phyloP scores from a whole-genome alignment of 768 basidiomycete species.

The Leucosporidium yakuticum region DNA sequence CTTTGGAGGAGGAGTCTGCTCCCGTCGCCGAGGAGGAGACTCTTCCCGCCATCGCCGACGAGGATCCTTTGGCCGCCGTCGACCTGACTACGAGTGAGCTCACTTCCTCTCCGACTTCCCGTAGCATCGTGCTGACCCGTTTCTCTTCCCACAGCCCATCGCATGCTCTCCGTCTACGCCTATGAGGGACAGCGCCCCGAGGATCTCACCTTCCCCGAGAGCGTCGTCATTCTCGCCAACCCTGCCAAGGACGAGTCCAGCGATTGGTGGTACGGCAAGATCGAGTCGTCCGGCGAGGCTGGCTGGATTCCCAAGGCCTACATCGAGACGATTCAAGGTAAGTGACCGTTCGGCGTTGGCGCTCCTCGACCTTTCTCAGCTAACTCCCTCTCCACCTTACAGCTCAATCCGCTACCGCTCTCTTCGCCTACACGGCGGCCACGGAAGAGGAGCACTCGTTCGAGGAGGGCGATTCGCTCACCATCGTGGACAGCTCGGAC shows the following conservation, averaged over 20 bases:
- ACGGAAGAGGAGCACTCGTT: slow-evolving; percentile 81
- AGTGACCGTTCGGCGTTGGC: slow-evolving; percentile 38
- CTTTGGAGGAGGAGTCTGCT: slow-evolving; percentile 36
- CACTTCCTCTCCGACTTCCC: not conserved
- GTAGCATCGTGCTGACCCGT: not conserved
- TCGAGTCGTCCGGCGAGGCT: slow-evolving; percentile 47
- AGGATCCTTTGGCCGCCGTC: slow-evolving; percentile 43
- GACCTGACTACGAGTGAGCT: slow-evolving; percentile 43
- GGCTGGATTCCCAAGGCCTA: slow-evolving; percentile 91
- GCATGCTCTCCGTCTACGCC: slow-evolving; percentile 69
- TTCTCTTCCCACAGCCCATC: slow-evolving; percentile 7
- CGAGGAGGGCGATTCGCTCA: slow-evolving; percentile 67
- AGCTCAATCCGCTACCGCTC: slow-evolving; percentile 64
- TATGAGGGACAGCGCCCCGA: slow-evolving; percentile 82
- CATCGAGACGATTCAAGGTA: slow-evolving; percentile 68
- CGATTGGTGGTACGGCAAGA: slow-evolving; percentile 75
- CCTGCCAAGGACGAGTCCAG: slow-evolving; percentile 72
- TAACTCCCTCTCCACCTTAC: slow-evolving; percentile 9
- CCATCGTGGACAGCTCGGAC: slow-evolving; percentile 75
- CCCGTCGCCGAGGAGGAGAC: slow-evolving; percentile 36
- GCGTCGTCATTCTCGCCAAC: slow-evolving; percentile 68
- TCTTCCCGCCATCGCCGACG: slow-evolving; percentile 40
- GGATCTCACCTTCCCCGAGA: slow-evolving; percentile 79
- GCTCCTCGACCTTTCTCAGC: slow-evolving; percentile 1
- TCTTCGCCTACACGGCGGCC: slow-evolving; percentile 67